phyloP scores from a whole-genome alignment of 176 grass and related monocot species.

The Poa pratensis region DNA sequence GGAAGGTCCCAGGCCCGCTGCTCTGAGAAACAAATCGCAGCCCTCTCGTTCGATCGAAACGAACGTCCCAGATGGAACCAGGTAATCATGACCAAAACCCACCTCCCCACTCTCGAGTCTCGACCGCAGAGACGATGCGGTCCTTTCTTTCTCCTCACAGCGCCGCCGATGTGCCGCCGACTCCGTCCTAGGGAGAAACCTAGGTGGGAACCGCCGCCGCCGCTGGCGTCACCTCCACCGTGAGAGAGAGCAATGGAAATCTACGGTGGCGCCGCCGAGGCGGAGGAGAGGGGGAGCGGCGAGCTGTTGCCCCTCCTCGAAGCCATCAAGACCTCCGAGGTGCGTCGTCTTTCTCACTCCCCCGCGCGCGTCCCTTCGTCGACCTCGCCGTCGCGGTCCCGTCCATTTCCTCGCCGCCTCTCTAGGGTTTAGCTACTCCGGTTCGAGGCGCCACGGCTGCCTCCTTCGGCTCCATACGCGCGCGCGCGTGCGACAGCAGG shows the following conservation, averaged over 20 bases:
- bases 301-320: background rate
- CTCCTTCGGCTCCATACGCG: background rate
- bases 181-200: no score
- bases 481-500: background rate
- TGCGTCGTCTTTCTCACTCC: background rate
- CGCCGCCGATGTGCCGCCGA: no score
- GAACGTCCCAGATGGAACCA: no score
- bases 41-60: no score
- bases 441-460: background rate
- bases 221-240: no score
- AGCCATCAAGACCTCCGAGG: conserved; percentile 4
- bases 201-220: no score
- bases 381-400: background rate
- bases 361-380: background rate
- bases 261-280: conserved; percentile 1
- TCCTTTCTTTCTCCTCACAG: no score
- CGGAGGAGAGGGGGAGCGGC: background rate
- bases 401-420: background rate
- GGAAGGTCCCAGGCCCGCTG: no score
- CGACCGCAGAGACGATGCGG: no score
- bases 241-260: conserved; percentile 3
- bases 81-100: no score
- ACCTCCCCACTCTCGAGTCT: no score
- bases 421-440: conserved; percentile 35
- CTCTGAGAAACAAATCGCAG: no score